Evolutionary conservation across 1,284 basidiomycete genomes (phyloP).

Genomic region (Ustilago sp.): DNA sequence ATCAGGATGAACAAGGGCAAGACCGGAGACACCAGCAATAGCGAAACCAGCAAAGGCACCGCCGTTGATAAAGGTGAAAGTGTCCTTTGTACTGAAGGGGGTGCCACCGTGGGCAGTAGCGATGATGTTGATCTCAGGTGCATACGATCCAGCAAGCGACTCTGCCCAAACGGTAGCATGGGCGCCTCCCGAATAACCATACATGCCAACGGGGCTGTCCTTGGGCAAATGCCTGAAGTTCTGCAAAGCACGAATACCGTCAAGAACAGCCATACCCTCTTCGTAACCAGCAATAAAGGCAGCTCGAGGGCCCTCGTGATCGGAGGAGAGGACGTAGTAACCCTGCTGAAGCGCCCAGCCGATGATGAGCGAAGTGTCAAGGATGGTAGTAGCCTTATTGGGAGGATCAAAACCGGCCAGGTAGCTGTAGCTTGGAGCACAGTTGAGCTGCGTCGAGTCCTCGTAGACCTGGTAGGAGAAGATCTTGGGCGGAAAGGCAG

Average conservation of each 20-base stretch:
- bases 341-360: conserved; percentile 56
- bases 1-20: conserved; percentile 38
- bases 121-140: conserved; percentile 58
- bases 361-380: conserved; percentile 45
- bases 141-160: conserved; percentile 42
- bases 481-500: conserved; percentile 50
- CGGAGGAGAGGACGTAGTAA: conserved; percentile 62
- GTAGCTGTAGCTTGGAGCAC: conserved; percentile 53
- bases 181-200: conserved; percentile 61
- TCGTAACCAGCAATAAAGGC: conserved; percentile 57
- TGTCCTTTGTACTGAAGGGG: conserved; percentile 47
- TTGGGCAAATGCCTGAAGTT: conserved; percentile 32
- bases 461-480: conserved; percentile 52
- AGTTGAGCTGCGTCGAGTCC: conserved; percentile 51
- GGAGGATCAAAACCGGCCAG: conserved; percentile 24
- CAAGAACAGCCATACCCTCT: conserved; percentile 56
- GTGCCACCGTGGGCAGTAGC: conserved; percentile 63
- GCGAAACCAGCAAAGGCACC: conserved; percentile 58
- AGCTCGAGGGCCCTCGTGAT: conserved; percentile 55
- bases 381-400: conserved; percentile 26
- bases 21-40: conserved; percentile 51
- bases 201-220: conserved; percentile 40
- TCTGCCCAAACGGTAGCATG: conserved; percentile 57
- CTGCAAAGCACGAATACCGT: conserved; percentile 53
- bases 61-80: conserved; percentile 48